Evolutionary conservation across 164 flowering plant genomes (phyloP), one percentile per base, ranked within the genome.

Genomic region (Aristolochia californica): DNA sequence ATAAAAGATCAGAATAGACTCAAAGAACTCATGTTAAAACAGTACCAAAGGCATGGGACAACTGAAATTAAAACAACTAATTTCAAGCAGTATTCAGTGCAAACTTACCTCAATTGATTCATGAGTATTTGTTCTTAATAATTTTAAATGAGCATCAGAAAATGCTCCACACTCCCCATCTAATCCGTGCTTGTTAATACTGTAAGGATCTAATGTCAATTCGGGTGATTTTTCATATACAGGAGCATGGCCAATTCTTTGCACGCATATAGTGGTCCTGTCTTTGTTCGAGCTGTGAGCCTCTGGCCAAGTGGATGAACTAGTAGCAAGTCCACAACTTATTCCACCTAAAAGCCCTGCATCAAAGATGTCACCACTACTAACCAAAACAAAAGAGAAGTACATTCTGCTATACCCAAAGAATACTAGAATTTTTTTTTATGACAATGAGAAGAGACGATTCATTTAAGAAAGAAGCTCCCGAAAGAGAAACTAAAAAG

Each of bases 181-280:
- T 30, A 55, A 53, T 38, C 22, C 56, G 55, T 62, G 61, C 52
- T 56, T 59, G 40, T 48, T 61, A 52, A 21, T 3, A 16, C 58
- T 47, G 59, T 9, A 34, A 34, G 40, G 5, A 34, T 44, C 52
- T 49, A 60, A 40, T 55, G 70, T 71, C 28, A 65, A 30, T 20
- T 63, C 74, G 43, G 68, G 58, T 30, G 62, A 49, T 56, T 70
- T 67, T 58, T 53, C 67, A 43, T 63, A 44, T 27, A 57, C 38
- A 43, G 60, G 21, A 25, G 74, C 72, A 51, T 70, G 64, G 49
- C 60, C 70, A 58, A 48, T 59, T 18, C 67, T 52, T 20, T 68
- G 50, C 18, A 25, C 40, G 13, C 20, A 53, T 0, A 25, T 25
- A 43, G 53, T 12, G 40, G 53, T 43, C 43, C 24, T n/a, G 17